Percentiles rank a stretch among this genome's conserved stretches.
phyloP scores from a whole-genome alignment of 2,329 filamentous ascomycete genomes.

The Scleromitrula shiraiana region DNA sequence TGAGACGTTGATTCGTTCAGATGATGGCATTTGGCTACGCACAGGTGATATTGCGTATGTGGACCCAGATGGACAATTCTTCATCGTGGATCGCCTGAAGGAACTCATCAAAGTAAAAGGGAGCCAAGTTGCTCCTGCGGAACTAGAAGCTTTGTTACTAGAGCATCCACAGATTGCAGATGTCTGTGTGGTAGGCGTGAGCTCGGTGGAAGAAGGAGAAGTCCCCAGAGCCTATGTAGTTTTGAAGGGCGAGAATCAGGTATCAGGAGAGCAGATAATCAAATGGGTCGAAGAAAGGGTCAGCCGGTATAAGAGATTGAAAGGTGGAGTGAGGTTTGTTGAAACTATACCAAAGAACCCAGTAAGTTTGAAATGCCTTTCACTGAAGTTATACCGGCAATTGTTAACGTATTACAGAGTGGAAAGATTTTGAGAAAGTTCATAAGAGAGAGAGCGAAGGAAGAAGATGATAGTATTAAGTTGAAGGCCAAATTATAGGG shows the following conservation, averaged over 20 bases:
- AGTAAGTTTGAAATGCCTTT: constrained; percentile 19
- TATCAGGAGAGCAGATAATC: constrained; percentile 39
- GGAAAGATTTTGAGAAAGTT: constrained; percentile 44
- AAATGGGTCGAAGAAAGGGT: constrained; percentile 51
- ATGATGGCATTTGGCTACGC: constrained; percentile 64
- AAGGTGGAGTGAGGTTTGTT: constrained; percentile 59
- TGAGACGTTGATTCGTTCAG: constrained; percentile 51
- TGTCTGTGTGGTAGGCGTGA: constrained; percentile 40
- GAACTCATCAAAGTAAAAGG: constrained; percentile 44
- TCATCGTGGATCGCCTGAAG: constrained; percentile 64
- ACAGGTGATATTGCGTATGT: constrained; percentile 50
- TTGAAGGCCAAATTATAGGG: too few species aligned
- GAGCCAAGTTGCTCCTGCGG: constrained; percentile 40
- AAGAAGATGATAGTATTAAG: too few species aligned
- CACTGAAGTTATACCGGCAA: not conserved
- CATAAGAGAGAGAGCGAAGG: constrained; percentile 35
- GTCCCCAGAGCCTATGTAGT: constrained; percentile 54
- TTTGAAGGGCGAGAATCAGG: constrained; percentile 27
- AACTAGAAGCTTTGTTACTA: constrained; percentile 38
- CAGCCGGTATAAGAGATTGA: constrained; percentile 57
- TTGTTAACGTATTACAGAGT: constrained; percentile 17
- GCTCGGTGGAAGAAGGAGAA: constrained; percentile 37
- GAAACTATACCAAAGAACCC: constrained; percentile 63
- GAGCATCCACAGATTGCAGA: constrained; percentile 35
- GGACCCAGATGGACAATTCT: constrained; percentile 71